Evolutionary conservation across 805 yeast genomes (phyloP), one percentile per base, ranked within the genome.

Genomic region (Cyberlindnera subsufficiens): DNA sequence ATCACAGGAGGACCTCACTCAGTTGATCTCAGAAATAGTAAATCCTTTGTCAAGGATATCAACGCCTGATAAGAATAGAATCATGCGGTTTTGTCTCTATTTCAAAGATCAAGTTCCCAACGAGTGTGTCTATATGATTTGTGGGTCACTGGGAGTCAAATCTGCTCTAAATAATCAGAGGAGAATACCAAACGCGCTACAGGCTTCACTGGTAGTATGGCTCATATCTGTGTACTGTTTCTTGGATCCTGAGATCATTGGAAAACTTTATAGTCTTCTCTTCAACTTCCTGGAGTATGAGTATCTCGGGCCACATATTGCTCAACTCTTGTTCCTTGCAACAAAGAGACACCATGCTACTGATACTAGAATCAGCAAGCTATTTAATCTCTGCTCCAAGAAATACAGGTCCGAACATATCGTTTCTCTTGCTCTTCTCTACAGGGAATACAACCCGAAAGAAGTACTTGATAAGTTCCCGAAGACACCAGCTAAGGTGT

Each of bases 221-320:
- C 40, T 68, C 18, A 59, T 64, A 2, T 60, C 57, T 13, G 58
- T 64, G 0, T 56, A 52, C 37, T 45, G 63, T 2, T 48, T 56
- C 25, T 31, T 60, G 9, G 53, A 55, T 3, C 39, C 46, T 5
- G 35, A 38, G 7, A 36, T 53, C 9, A 51, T 54, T 14, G 48
- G 43, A 1, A 39, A 40, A 17, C 30, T 55, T 3, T 56, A 56
- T 36, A 60, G 68, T 2, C 17, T 60, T 9, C 53, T 65, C 47
- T 54, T 66, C 39, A 64, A 67, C 34, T 53, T 59, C 17, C 53
- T 71, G 55, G 63, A 63, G 42, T 63, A 53, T 38, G 66, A 61
- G n/a, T 66, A 50, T 42, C 40, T 67, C 3, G 63, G 68, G 43
- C 49, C 57, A 4, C 55, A 62, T 50, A 43, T 66, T 18, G 61